Percentiles rank a stretch among this genome's conserved stretches.
phyloP scores from a whole-genome alignment of 2,329 filamentous ascomycete species.

The Neoscytalidium dimidiatum region DNA sequence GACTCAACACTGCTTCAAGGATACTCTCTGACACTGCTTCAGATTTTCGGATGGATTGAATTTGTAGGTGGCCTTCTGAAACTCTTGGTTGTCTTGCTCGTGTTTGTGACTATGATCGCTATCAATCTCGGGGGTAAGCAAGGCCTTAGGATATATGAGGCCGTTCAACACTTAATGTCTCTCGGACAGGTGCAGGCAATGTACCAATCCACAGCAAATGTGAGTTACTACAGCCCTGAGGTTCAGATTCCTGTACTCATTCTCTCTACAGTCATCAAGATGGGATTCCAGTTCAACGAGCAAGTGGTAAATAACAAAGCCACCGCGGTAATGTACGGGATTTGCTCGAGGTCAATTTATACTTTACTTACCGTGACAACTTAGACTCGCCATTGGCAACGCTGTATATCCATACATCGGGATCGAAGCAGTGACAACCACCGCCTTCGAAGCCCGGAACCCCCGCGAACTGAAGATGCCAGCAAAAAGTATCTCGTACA shows the following conservation, averaged over 20 bases:
- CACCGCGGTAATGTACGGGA: constrained; percentile 30
- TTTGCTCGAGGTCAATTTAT: no score
- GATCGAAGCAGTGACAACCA: constrained; percentile 36
- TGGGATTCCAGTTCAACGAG: constrained; percentile 25
- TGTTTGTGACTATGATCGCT: constrained; percentile 5
- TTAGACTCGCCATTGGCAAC: constrained; percentile 32
- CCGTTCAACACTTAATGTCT: not conserved
- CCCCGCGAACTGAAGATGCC: constrained; percentile 28
- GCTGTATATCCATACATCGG: constrained; percentile 37
- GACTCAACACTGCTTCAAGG: not conserved
- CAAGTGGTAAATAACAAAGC: constrained; percentile 27
- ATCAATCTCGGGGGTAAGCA: constrained; percentile 10
- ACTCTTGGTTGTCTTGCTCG: not conserved
- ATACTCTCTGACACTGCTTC: not conserved
- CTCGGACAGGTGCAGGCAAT: not conserved
- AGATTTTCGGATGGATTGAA: constrained; percentile 15
- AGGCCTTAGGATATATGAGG: not conserved
- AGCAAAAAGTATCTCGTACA: constrained; percentile 31
- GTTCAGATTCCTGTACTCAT: not conserved
- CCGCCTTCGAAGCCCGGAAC: constrained; percentile 36
- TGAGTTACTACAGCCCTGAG: not conserved
- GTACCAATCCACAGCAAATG: not conserved
- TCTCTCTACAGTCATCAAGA: constrained; percentile 13
- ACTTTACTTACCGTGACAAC: not conserved
- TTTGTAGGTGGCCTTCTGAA: constrained; percentile 6